Base-by-base conservation (phyloP, 2,329 filamentous ascomycete species). In the Anisogramma anomala region DNA sequence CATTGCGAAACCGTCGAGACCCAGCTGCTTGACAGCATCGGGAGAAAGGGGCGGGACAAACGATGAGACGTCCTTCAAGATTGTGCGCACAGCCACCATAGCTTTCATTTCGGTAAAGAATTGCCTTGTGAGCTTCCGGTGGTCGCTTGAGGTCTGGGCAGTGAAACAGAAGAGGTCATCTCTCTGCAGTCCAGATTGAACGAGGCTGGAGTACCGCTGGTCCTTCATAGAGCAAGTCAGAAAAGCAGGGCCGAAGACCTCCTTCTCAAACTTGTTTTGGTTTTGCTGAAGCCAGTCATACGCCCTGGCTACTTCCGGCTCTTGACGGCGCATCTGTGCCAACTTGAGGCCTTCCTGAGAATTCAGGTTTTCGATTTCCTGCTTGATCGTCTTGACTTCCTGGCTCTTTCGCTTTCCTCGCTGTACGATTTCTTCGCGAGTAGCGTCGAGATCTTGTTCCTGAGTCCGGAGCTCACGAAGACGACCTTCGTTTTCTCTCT, bases 281-380 rank as follows among this genome's bases (percentile, higher is more conserved):
- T 98, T 77, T 2, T 76, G 59, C 54, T 84, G 72, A 38, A 96
- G 71, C 88, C 89, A 98, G 31, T 79, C 69, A 78, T 85, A 94
- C 2, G 79, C 86, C 49, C 57, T 65, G 9, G 72, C 72, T 2
- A 82, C 76, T 42, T 95, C 83, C 0, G 56, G 56, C 9, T 79
- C 82, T 0, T 71, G 13, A 5, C 56, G 67, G 39, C 66, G 67
- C 41, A 98, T 69, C 49, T 81, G 76, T 36, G 63, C 74, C 41
- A 82, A 66, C 50, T 85, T 80, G 53, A 84, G 82, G 5, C 87
- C 88, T 45, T 79, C 69, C 51, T 83, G 75, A 1, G 85, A 89
- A 36, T 85, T 71, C 11, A 94, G 68, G 14, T 65, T 71, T 18
- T 66, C 58, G 17, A 84, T 58, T 13, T 78, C 71, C 3, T 53